Conservation (phyloP, 176 grass and related monocot genomes). For the Chrysopogon serrulatus region DNA sequence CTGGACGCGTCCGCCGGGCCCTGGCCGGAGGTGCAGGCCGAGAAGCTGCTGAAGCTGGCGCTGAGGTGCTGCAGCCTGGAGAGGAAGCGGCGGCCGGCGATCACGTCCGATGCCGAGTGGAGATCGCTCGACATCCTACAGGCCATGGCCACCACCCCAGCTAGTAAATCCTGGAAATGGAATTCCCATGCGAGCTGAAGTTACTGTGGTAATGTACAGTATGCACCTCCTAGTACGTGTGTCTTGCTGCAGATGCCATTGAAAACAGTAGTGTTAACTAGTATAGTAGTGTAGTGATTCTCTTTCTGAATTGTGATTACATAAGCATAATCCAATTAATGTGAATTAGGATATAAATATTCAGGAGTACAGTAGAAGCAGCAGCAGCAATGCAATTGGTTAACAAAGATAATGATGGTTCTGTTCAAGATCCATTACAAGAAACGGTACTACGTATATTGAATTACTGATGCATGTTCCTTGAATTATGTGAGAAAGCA, state of each 20-base stretch:
- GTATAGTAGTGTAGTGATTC: too few relatives aligned
- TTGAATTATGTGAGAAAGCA: not conserved
- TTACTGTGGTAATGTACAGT: not conserved
- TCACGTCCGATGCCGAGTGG: conserved; percentile 36
- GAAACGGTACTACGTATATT: not conserved
- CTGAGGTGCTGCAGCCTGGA: conserved; percentile 45
- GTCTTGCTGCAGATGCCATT: not conserved
- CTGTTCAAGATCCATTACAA: not conserved
- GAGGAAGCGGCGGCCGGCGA: conserved; percentile 32
- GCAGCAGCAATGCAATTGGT: not conserved
- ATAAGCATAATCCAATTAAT: not conserved
- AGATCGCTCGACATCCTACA: conserved; percentile 30
- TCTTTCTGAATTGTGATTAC: not conserved
- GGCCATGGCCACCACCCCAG: conserved; percentile 2
- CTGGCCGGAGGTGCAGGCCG: conserved; percentile 43
- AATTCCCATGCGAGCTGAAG: conserved; percentile 4
- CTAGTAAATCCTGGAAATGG: conserved; percentile 27
- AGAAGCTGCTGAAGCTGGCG: conserved; percentile 27
- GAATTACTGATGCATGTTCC: not conserved
- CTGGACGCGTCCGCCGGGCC: conserved; percentile 38
- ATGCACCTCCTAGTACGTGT: not conserved
- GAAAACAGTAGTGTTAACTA: not conserved
- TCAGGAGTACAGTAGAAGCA: not conserved
- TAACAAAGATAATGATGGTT: not conserved
- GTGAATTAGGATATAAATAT: not conserved